These are phyloP conservation scores for Xylaria sp. DNA, from an alignment of 2,329 filamentous ascomycete genomes.

Conservation along the genomic window DNA sequence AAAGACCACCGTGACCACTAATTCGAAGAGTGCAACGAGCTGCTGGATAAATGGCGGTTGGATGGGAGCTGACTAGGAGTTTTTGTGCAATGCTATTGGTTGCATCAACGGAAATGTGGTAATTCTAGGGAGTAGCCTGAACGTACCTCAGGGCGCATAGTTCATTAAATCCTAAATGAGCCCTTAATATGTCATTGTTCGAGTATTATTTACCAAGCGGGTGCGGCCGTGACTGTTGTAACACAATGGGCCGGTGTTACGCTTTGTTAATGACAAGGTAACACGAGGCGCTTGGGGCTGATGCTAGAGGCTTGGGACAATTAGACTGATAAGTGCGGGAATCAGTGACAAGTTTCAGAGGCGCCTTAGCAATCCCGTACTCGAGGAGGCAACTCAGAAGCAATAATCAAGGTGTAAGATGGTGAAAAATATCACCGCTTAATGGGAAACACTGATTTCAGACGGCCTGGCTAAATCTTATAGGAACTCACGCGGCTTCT, in stretches of 20 bases:
- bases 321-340: neutral
- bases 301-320: neutral
- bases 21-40: conserved; percentile 50
- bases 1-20: conserved; percentile 49
- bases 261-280: neutral
- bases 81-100: neutral
- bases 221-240: neutral
- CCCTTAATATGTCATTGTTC: neutral
- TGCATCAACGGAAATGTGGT: neutral
- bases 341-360: neutral
- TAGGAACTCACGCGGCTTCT: too few relatives aligned
- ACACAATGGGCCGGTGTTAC: neutral
- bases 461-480: neutral
- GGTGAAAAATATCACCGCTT: neutral
- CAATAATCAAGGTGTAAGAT: neutral
- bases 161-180: neutral
- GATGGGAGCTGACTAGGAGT: conserved; percentile 40
- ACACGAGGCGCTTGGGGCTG: neutral
- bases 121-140: neutral
- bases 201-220: neutral
- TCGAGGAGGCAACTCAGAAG: neutral
- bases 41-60: conserved; percentile 52
- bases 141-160: neutral
- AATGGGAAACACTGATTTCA: neutral
- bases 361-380: neutral